Evolutionary conservation across 768 basidiomycete species (phyloP), one percentile per base, ranked within the genome.

Genomic region (Lactifluus subvellereus): DNA sequence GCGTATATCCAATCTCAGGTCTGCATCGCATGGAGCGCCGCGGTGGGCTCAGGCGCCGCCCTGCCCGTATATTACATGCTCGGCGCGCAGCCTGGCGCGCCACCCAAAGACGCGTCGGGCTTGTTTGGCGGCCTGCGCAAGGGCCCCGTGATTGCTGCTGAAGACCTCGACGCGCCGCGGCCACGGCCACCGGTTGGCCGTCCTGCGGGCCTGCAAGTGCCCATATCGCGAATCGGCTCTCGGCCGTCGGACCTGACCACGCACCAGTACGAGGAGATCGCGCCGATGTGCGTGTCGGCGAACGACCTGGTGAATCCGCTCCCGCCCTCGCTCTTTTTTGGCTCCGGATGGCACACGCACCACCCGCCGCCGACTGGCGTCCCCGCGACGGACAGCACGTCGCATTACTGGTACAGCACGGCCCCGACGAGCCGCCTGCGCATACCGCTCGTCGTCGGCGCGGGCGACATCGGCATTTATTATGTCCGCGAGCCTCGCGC

Each of bases 231-330:
- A 8, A 87, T 98, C 73, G 82, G 81, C 62, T 83, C 84, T 6
- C 83, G 81, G 2, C 90, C 90, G 1, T 68, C 66, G 22, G 73
- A 74, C 67, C 56, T 74, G 32, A 63, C 49, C 37, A 2, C 72
- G 13, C 74, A 77, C 1, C 78, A 83, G 4, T 96, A 89, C 73
- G 84, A 90, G 72, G 97, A 98, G 74, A 84, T 96, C 55, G 81
- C 85, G 43, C 97, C 96, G 7, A 94, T 82, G 77, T 98, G 97
- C 74, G 94, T 92, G 0, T 88, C 87, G 22, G 97, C 97, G n/a
- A 96, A 98, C 74, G 95, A 99, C 73, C 80, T 98, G 56, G 92
- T 99, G 74, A 98, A 98, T 76, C 97, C 97, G 1, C 80, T 98
- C 0, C 96, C 96, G n/a, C 85, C 88, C 0, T 91, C 91, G 35